Evolutionary conservation across 2,329 filamentous ascomycete species (phyloP).

Genomic region (Davidsoniella virescens): DNA sequence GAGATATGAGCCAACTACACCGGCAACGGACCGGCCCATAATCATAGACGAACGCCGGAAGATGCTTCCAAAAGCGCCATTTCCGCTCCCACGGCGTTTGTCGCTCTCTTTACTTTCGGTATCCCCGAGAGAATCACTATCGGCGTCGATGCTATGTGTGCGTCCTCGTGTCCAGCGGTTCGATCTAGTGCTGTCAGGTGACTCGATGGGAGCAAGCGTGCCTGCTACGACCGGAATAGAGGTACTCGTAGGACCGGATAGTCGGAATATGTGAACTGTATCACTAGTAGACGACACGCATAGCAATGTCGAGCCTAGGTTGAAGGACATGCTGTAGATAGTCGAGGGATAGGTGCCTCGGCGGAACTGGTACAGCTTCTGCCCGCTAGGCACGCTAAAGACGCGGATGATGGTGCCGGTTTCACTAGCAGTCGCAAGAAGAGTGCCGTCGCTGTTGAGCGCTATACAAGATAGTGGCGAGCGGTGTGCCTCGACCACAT

Average conservation of each 20-base stretch:
- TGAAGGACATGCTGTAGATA: slow-evolving; percentile 99
- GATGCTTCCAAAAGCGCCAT: slow-evolving; percentile 72
- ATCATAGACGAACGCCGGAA: slow-evolving; percentile 89
- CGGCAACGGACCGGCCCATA: slow-evolving; percentile 75
- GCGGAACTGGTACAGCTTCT: slow-evolving; percentile 92
- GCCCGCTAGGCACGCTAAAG: slow-evolving; percentile 77
- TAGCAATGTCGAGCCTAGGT: slow-evolving; percentile 77
- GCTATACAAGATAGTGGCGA: slow-evolving; percentile 81
- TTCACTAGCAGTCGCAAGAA: slow-evolving; percentile 88
- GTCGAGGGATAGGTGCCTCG: slow-evolving; percentile 88
- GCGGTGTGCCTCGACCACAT: slow-evolving; percentile 88
- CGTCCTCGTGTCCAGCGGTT: slow-evolving; percentile 35
- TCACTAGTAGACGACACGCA: slow-evolving; percentile 94
- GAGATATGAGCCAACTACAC: slow-evolving; percentile 79
- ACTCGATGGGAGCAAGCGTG: slow-evolving; percentile 21
- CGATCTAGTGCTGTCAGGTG: slow-evolving; percentile 26
- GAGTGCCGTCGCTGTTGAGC: slow-evolving; percentile 78
- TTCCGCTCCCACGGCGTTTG: neutral
- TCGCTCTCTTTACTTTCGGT: neutral
- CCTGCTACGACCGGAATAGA: slow-evolving; percentile 17
- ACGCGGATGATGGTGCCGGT: slow-evolving; percentile 96
- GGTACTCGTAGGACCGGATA: slow-evolving; percentile 34
- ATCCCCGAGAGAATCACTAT: neutral
- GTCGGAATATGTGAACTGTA: slow-evolving; percentile 89
- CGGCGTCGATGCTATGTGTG: slow-evolving; percentile 31